Percentiles rank a stretch among this genome's conserved stretches.
These are phyloP conservation scores for Ajuga chamaepitys DNA, from an alignment of 257 asterid genomes.

Conservation along the genomic window DNA sequence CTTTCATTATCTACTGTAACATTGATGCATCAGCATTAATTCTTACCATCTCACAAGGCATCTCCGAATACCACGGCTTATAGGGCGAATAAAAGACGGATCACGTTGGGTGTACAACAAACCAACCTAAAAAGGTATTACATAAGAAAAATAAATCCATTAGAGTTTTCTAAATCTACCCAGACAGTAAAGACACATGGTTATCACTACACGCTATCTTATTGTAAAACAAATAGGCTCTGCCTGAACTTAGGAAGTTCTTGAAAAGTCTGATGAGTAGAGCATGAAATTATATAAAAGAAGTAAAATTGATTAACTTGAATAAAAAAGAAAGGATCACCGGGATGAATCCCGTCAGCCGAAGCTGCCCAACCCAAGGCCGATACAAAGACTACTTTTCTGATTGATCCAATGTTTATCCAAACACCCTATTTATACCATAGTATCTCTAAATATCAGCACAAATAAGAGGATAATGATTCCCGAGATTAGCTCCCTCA, in stretches of 20 bases:
- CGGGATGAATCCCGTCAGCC: no score
- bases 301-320: no score
- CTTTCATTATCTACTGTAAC: constrained; percentile 19
- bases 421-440: no score
- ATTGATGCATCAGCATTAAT: background rate
- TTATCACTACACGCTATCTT: background rate
- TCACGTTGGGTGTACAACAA: constrained; percentile 82
- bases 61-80: constrained; percentile 83
- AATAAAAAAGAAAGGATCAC: no score
- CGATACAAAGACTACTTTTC: no score
- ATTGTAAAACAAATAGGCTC: background rate
- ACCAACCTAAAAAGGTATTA: constrained; percentile 53
- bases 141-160: background rate
- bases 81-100: constrained; percentile 80
- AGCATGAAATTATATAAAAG: no score
- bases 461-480: no score
- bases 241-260: background rate
- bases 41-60: constrained; percentile 94
- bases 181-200: background rate
- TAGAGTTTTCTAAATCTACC: background rate
- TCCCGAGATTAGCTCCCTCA: no score
- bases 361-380: no score
- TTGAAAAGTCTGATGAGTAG: no score
- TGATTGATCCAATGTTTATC: no score
- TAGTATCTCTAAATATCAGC: no score